A percentile compares a stretch with the other conserved stretches of the same genome.
Evolutionary conservation across 2,329 filamentous ascomycete genomes (phyloP).

Genomic region (Capronia coronata): DNA sequence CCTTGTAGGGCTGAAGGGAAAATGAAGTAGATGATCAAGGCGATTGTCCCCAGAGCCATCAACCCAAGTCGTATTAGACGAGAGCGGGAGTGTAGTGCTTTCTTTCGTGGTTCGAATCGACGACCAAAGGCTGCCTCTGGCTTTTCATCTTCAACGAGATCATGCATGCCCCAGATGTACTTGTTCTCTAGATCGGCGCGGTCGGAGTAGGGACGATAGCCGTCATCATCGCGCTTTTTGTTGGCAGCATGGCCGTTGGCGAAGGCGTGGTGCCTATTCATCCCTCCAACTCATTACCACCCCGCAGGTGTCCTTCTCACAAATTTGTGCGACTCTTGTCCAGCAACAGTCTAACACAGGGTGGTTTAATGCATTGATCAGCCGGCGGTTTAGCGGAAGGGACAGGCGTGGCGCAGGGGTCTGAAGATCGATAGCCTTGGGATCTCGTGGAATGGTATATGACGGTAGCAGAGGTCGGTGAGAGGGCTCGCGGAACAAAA

Average conservation of each 20-base stretch:
- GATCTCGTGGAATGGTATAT: background rate
- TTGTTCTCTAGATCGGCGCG: conserved; percentile 52
- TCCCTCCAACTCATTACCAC: conserved; percentile 40
- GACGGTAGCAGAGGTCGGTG: background rate
- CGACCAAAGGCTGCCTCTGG: conserved; percentile 16
- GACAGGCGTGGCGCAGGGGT: background rate
- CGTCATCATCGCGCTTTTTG: conserved; percentile 59
- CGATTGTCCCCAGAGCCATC: conserved; percentile 53
- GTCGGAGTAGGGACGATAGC: conserved; percentile 83
- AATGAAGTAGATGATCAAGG: conserved; percentile 61
- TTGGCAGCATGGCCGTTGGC: conserved; percentile 68
- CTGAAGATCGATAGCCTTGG: no score
- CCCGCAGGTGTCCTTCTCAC: background rate
- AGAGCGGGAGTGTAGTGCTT: conserved; percentile 18
- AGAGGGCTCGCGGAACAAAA: background rate
- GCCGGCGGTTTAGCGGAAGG: background rate
- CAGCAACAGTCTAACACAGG: conserved; percentile 4
- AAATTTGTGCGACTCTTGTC: conserved; percentile 7
- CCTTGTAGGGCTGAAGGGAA: conserved; percentile 65
- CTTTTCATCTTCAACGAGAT: conserved; percentile 28
- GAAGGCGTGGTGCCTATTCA: conserved; percentile 81
- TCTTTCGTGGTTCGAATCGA: conserved; percentile 23
- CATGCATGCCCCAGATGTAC: conserved; percentile 21
- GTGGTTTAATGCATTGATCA: background rate
- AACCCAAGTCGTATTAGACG: conserved; percentile 20